Base-by-base conservation (phyloP, 2,329 filamentous ascomycete species). In the Fusarium bulbicola region DNA sequence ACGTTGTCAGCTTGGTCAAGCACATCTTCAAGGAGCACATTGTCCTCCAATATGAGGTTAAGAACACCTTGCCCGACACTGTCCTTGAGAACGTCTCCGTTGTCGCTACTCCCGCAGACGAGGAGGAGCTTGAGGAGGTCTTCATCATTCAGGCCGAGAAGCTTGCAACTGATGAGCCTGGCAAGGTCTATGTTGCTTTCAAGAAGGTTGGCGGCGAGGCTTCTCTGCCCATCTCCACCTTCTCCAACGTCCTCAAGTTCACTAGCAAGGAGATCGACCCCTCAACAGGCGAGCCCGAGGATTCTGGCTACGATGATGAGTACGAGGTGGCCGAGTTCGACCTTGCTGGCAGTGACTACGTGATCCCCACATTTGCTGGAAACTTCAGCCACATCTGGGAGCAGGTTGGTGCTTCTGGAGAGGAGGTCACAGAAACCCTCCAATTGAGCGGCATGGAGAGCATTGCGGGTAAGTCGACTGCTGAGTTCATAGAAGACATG, bases 231-330 rank as follows among this genome's bases (percentile, higher is more conserved):
- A 87, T 93, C 28, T 91, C 92, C 59, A 93, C 90, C 46, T 97
- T 99, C 83, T 94, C 93, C 74, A 99, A 98, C 83, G 86, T 94
- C 43, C 92, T 99, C 80, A 98, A 96, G 84, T 99, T 99, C 82
- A 98, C 95, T 24, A 96, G 92, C 86, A 98, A 98, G 85, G 96
- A 99, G 84, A 96, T 99, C 74, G 96, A 99, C 78, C 96, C 96
- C 11, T 93, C 93, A 32, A 97, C 94, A n/a, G 90, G 91, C 74
- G 95, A 98, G 83, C 93, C 95, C 2, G 96, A 99, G 82, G 95
- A 97, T 21, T 88, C 85, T 52, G 96, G 96, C 50, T 98, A 98
- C 82, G 95, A 98, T 59, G 96, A 99, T 79, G 96, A 99, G 84
- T 99, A 99, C 80, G 94, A 98, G 84, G 93, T 98, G 68, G 94